Evolutionary conservation across 352 stramenopile species (phyloP), one percentile per base, ranked within the genome.

Genomic region (Pythium myriotylum): DNA sequence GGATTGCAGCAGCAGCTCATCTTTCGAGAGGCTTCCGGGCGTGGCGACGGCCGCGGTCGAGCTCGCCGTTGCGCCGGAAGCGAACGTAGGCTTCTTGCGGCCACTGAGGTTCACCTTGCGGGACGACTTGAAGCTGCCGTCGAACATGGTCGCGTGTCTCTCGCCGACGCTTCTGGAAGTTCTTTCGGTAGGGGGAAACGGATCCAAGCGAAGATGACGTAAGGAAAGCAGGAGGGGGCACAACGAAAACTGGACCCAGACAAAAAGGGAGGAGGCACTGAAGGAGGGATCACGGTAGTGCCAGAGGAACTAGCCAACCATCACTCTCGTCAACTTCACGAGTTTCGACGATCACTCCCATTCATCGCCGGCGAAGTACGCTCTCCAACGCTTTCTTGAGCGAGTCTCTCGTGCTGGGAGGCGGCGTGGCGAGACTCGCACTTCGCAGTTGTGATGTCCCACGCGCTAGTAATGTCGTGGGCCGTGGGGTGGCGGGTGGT

Each of bases 51-150:
- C 27, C 3, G 70, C 42, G 1, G 35, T 26, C 3, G 70, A 37
- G 1, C 58, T 54, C 24, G 51, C 54, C 4, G 48, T 62, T 23
- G 46, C 68, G 47, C 67, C 68, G 32, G 65, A 70, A 13, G 62
- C 69, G 33, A 45, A 72, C 27, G 32, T 27, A 48, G 65, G 67
- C 45, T 77, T 78, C 50, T 81, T 77, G 3, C 82, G 73, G 9
- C 82, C 82, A 59, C 82, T 88, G 45, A 91, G 60, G 56, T 88
- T 89, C 29, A 91, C 79, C 48, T 86, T 87, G 22, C 82, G 79
- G 29, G 77, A 53, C n/a, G 72, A 54, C 64, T 88, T 88, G 68
- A 91, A 89, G 59, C 71, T 84, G 22, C 82, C 82, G 55, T 91
- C 82, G 42, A 91, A 91, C 82, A 91, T 91, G 42, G 7, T 61